Evolutionary conservation across 331 rosid species (phyloP).

Genomic region (Cydonia oblonga): DNA sequence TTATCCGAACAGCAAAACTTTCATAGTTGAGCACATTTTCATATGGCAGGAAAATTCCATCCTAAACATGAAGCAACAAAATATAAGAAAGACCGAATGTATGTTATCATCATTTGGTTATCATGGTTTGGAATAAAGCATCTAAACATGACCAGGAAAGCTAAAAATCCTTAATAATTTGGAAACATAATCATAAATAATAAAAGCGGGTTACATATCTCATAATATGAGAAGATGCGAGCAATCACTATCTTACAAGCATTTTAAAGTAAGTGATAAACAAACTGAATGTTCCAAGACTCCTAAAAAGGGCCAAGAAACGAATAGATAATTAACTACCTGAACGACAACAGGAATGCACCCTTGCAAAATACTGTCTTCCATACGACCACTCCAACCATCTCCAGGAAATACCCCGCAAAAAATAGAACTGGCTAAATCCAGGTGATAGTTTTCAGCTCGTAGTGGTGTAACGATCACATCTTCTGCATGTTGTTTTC

Average conservation of each 20-base stretch:
- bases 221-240: neutral
- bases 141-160: neutral
- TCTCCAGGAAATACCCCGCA: conserved; percentile 89
- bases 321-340: conserved; percentile 22
- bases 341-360: conserved; percentile 87
- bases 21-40: conserved; percentile 81
- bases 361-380: conserved; percentile 87
- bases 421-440: conserved; percentile 64
- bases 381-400: conserved; percentile 97
- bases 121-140: neutral
- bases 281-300: neutral
- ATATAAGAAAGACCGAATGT: neutral
- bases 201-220: neutral
- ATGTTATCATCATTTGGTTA: neutral
- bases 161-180: neutral
- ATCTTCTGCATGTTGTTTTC: conserved; percentile 70
- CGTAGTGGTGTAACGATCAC: conserved; percentile 62
- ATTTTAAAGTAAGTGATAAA: neutral
- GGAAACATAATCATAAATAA: neutral
- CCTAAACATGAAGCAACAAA: conserved; percentile 32
- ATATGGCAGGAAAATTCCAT: conserved; percentile 86
- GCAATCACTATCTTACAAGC: neutral
- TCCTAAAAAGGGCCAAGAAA: neutral
- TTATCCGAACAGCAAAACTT: conserved; percentile 71
- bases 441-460: conserved; percentile 47